phyloP scores from a whole-genome alignment of 192 early-diverging fungal genomes.

The Backusella psychrophila region DNA sequence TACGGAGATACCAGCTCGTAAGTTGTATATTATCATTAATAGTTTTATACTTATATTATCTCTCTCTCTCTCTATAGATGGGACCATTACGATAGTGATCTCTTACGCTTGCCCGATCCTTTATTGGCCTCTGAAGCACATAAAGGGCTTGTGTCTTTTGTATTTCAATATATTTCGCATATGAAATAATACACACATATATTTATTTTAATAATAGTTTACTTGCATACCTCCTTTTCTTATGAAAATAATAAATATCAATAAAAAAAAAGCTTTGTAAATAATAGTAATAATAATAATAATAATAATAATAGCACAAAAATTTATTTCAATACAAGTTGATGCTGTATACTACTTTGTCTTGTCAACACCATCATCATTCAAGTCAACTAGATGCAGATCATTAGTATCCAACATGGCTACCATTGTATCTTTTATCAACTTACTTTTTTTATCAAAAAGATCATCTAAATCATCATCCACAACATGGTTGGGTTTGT shows the following conservation, averaged over 20 bases:
- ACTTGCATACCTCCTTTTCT: background rate
- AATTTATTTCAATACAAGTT: background rate
- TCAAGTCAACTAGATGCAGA: background rate
- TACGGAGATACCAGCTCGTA: conserved; percentile 75
- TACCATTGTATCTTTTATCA: background rate
- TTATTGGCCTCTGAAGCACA: conserved; percentile 61
- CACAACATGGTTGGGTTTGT: background rate
- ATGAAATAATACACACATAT: conserved; percentile 16
- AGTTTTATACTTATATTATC: background rate
- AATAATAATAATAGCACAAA: background rate
- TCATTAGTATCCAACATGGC: background rate
- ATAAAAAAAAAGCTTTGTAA: background rate
- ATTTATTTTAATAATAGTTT: background rate
- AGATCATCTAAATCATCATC: conserved; percentile 16
- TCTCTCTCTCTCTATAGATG: conserved; percentile 43
- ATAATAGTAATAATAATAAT: background rate
- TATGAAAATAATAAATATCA: background rate
- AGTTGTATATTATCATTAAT: conserved; percentile 12
- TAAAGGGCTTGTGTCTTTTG: conserved; percentile 65
- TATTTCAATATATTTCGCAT: conserved; percentile 79
- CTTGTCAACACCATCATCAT: background rate
- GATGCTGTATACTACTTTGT: background rate
- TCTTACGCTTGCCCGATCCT: conserved; percentile 56
- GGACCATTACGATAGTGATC: conserved; percentile 69
- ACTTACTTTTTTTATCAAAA: conserved; percentile 11